Base-by-base conservation (phyloP, 495 filamentous ascomycete genomes). In the Neurospora terricola region DNA sequence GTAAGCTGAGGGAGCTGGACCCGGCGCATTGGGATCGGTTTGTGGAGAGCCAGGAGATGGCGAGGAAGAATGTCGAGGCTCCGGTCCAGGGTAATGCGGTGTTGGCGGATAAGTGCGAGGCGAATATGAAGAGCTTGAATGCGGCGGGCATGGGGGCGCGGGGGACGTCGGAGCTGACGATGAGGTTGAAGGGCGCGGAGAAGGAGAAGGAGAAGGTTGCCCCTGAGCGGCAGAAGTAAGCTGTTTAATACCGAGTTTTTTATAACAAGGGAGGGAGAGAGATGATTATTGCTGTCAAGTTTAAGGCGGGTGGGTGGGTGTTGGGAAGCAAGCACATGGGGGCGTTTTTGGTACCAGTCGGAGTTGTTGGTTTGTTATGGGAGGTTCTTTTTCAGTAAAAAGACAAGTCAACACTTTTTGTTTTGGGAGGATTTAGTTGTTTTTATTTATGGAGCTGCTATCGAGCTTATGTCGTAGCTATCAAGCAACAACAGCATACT, bases 31-130 rank as follows among this genome's bases (percentile, higher is more conserved):
- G 90, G 84, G 86, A 87, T 70, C 81, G 81, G 34, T 92, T 92
- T 81, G 87, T 88, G 54, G 88, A 92, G 78, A 87, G 87, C 23
- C 90, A 92, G 78, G 87, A 89, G 74, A 88, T 89, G 69, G 90
- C 90, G 5, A 85, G 88, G 76, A 86, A 86, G 54, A 93, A 93
- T 74, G 78, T 84, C 23, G 54, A 62, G 54, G 54, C 54, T 14
- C 54, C 54, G 0, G 54, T 62, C 2, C 54, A 62, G 54, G 54
- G 54, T 1, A 62, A 62, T 30, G 54, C 54, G 5, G 23, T 6
- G 21, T 62, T 62, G 54, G 21, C 54, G 23, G 54, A 62, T 62
- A 30, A 62, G 54, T 62, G 54, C 2, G 54, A 27, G 54, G 54
- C 54, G 54, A 62, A 62, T 30, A 62, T 62, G 54, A 62, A 30